Base-by-base conservation (phyloP, 345 rosid genomes). In the Corchorus capsularis region DNA sequence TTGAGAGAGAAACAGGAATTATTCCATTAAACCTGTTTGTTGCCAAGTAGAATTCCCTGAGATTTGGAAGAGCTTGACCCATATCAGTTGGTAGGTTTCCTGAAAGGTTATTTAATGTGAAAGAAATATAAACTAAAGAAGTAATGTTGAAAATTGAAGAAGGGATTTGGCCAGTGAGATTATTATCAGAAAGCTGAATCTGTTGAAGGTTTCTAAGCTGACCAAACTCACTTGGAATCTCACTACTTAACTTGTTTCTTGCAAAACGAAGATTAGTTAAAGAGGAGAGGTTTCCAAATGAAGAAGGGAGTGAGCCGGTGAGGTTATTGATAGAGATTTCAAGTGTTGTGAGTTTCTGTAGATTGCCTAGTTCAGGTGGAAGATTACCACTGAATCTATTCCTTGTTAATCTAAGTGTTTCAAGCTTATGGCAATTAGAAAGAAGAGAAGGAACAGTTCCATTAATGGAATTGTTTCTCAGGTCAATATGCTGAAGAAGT, bases 141-240 rank as follows among this genome's bases (percentile, higher is more conserved):
- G 67, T 16, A 20, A 66, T 19, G 69, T 75, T 79, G 54, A 68
- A 62, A 10, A 79, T 20, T 10, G 76, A 63, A 0, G 7, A 0
- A 22, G 82, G 82, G 61, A 79, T 8, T 11, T 32, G 71, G 2
- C 82, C 79, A 2, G 64, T 45, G 15, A 79, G 47, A 43, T 69
- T 46, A 56, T 79, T 79, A 0, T 7, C 19, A 2, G 37, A 6
- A 0, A 79, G 52, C 27, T 43, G 19, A 19, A 79, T 35, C 0
- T 0, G 0, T 17, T 11, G 22, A 49, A 79, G 79, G 14, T 75
- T 79, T 47, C 43, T 34, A 10, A 75, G 77, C 0, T 12, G 19
- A 12, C 77, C 77, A 34, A 75, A 13, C 37, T 63, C 71, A 17
- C 71, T 53, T 2, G 77, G 71, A 52, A 75, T 64, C 37, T 63